phyloP scores from a whole-genome alignment of 805 yeast genomes.

The Yamadazyma endophytica region DNA sequence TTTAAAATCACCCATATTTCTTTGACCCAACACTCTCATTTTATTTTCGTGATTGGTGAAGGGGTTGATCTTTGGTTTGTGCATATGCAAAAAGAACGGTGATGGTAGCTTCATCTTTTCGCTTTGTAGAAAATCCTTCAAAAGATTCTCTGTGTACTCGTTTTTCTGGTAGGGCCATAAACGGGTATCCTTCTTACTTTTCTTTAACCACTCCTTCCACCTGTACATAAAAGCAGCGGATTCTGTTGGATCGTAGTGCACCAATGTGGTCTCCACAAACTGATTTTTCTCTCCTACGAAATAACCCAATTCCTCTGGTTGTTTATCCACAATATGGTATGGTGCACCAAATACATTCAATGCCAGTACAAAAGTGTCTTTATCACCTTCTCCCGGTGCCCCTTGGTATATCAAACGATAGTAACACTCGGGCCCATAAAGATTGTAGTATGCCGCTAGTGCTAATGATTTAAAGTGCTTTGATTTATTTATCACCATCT shows the following conservation, averaged over 20 bases:
- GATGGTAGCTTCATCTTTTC: slow-evolving; percentile 14
- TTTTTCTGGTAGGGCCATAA: slow-evolving; percentile 27
- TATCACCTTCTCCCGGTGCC: slow-evolving; percentile 29
- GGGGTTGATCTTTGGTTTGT: slow-evolving; percentile 30
- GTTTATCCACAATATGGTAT: slow-evolving; percentile 21
- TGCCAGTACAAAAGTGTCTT: slow-evolving; percentile 37
- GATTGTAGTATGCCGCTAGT: slow-evolving; percentile 32
- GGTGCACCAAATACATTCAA: slow-evolving; percentile 31
- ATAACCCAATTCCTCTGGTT: slow-evolving; percentile 11
- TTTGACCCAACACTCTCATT: slow-evolving; percentile 15
- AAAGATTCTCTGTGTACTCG: slow-evolving; percentile 19
- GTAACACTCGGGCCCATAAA: slow-evolving; percentile 24
- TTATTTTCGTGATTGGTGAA: slow-evolving; percentile 15
- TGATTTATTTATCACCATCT: slow-evolving; percentile 30
- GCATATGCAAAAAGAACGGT: slow-evolving; percentile 27
- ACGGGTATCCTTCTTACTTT: slow-evolving; percentile 20
- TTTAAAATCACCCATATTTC: slow-evolving; percentile 27
- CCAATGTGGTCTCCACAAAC: slow-evolving; percentile 25
- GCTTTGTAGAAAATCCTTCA: slow-evolving; percentile 13
- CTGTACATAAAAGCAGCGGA: slow-evolving; percentile 9
- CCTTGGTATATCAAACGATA: slow-evolving; percentile 33
- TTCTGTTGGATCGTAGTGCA: slow-evolving; percentile 25
- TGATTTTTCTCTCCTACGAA: slow-evolving; percentile 9
- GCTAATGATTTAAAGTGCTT: slow-evolving; percentile 26
- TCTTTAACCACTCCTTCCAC: slow-evolving; percentile 24